A percentile compares a stretch with the other conserved stretches of the same genome.
Evolutionary conservation across 176 grass and related monocot species (phyloP).

Genomic region (Juncus inflexus): DNA sequence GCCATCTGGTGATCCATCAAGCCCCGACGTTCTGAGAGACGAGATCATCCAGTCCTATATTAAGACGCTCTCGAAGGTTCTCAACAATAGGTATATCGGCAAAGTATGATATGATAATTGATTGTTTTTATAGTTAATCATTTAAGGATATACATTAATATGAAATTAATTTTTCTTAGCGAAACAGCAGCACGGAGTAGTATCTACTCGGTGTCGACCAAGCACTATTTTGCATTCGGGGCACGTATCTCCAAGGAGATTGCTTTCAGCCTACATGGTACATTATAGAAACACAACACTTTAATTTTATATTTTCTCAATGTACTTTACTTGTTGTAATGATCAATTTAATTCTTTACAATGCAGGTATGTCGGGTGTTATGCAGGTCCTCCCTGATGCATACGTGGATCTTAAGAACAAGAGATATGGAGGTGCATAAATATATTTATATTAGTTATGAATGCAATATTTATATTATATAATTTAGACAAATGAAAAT

Average conservation of each 20-base stretch:
- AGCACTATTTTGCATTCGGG: slow-evolving; percentile 66
- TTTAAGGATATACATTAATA: no score
- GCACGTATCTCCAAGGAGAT: slow-evolving; percentile 55
- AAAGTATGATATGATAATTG: no score
- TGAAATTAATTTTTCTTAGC: slow-evolving; percentile 23
- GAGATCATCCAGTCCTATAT: no score
- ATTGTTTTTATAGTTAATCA: no score
- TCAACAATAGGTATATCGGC: no score
- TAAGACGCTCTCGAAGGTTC: no score
- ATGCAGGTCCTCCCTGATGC: no score
- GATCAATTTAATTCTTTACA: not conserved
- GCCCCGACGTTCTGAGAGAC: no score
- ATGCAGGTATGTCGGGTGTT: no score
- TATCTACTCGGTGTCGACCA: slow-evolving; percentile 63
- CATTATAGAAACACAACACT: not conserved
- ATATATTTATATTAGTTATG: not conserved
- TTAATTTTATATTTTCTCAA: not conserved
- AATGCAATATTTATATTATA: not conserved
- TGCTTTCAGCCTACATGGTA: slow-evolving; percentile 50
- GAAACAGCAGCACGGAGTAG: slow-evolving; percentile 63
- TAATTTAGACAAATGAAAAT: not conserved
- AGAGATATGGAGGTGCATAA: not conserved
- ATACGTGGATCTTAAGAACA: no score
- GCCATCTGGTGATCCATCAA: no score
- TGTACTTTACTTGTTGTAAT: not conserved